Base-by-base conservation (phyloP, 352 stramenopile genomes). In the Phytophthora megakarya region DNA sequence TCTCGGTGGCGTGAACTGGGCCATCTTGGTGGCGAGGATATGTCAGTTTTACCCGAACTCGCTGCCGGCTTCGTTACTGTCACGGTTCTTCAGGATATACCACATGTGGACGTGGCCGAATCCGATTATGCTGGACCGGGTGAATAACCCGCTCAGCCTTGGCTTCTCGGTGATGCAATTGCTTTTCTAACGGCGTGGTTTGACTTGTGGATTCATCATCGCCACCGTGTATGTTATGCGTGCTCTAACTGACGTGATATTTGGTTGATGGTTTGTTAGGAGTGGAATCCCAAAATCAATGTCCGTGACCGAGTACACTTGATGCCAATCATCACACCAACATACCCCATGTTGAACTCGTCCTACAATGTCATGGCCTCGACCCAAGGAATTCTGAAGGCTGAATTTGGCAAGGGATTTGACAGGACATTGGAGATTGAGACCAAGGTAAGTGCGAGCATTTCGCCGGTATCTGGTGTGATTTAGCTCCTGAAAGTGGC, bases 251-350 rank as follows among this genome's bases (percentile, higher is more conserved):
- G 12, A 70, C 38, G 13, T 65, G 32, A 42, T 28, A 35, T 30
- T 54, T 73, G 15, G 18, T 68, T 13, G 5, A 18, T 55, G 23
- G 18, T 21, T 7, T 28, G 23, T 32, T 26, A 96, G 83, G 84
- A 88, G 23, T 98, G 93, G 93, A 97, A 98, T 55, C 89, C 92
- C 11, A 92, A 88, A 61, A 43, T 67, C 9, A 93, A 96, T 60
- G 76, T 78, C 18, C 76, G 83, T 6, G 95, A 99, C 73, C 78
- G 88, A 18, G 72, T 77, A 19, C 95, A 99, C 65, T 70, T 99
- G 37, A 99, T 99, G 96, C 97, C 97, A 16, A 99, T 99, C 69
- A 98, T 99, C 66, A 99, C 98, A 2, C 98, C 98, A 4, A 93
- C 95, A 40, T 99, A 99, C 70, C 98, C 98, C 12, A 89, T 84